Base-by-base conservation (phyloP, 495 filamentous ascomycete genomes). In the Zalerion maritima region DNA sequence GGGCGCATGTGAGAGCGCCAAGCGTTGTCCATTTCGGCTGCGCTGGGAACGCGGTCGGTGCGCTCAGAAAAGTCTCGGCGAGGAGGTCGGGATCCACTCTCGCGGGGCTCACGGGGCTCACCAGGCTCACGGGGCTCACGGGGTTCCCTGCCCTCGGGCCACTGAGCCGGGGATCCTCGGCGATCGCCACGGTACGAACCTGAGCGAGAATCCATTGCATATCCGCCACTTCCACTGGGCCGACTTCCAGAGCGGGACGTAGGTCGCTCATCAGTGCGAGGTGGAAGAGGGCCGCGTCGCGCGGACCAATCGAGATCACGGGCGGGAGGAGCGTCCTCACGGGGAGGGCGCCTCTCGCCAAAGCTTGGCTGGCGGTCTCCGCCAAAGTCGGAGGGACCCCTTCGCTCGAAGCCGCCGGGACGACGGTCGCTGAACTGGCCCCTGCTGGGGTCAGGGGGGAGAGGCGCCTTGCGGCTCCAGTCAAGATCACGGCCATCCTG, bases 301-400 rank as follows among this genome's bases (percentile, higher is more conserved):
- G 94, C 87, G 89, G 89, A 97, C 57, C 84, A 89, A 35, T 70
- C 64, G 40, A 94, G 80, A 44, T 94, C 83, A 14, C 86, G 77
- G 29, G 78, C 57, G 43, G 46, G 27, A 38, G 40, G 18, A 36
- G 30, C 30, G 16, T 33, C 40, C 19, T 55, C 52, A 11, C 52
- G 50, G 26, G 49, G 37, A 18, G 41, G 38, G 14, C 58, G 47
- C 9, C 56, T 52, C 29, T 63, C 58, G 14, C 55, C 46, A 18
- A 60, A 60, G n/a, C n/a, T n/a, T n/a, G n/a, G 57, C 12, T 61
- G 64, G 28, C 55, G 51, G 18, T 62, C 58, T 35, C 64, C 64
- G 21, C 62, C 60, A 17, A 47, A 54, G 27, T 67, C 65, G 14
- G 54, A 57, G 6, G 20, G 37, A 32, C 40, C 30, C 21, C 49